phyloP scores from a whole-genome alignment of 345 rosid genomes.

The Syzygium grande region DNA sequence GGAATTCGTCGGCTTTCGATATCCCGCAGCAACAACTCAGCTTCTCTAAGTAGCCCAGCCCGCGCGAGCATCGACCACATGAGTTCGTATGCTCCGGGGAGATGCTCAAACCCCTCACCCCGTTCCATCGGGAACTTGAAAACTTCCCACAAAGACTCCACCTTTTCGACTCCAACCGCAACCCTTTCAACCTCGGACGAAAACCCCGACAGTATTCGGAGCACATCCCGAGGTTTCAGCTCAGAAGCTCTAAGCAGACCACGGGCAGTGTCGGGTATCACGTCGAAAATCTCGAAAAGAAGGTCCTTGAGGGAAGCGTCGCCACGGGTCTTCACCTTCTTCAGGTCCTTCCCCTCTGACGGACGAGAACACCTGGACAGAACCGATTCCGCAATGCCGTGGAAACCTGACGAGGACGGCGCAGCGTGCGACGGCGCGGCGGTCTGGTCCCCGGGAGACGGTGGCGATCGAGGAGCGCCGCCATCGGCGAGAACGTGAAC shows the following conservation, averaged over 20 bases:
- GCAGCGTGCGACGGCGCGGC: slow-evolving; percentile 15
- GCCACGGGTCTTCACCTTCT: slow-evolving; percentile 9
- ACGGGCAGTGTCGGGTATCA: slow-evolving; percentile 51
- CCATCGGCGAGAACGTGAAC: not conserved
- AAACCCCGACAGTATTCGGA: slow-evolving; percentile 45
- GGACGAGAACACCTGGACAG: slow-evolving; percentile 13
- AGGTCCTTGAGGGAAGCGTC: slow-evolving; percentile 33
- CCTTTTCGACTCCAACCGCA: slow-evolving; percentile 29
- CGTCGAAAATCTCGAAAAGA: slow-evolving; percentile 46
- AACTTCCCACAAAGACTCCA: slow-evolving; percentile 53
- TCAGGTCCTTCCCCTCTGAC: not conserved
- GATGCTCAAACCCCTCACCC: slow-evolving; percentile 44
- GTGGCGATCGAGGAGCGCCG: not conserved
- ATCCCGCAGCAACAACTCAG: slow-evolving; percentile 40
- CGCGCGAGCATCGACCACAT: slow-evolving; percentile 50
- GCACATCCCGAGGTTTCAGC: slow-evolving; percentile 51
- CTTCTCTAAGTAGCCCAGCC: slow-evolving; percentile 52
- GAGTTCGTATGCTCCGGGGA: slow-evolving; percentile 37
- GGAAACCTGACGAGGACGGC: slow-evolving; percentile 17
- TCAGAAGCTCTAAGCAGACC: slow-evolving; percentile 31
- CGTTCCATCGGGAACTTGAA: slow-evolving; percentile 43
- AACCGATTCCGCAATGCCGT: slow-evolving; percentile 18
- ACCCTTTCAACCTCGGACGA: slow-evolving; percentile 26
- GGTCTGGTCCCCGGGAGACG: slow-evolving; percentile 1
- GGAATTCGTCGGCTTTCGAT: slow-evolving; percentile 31